Conservation (phyloP, 2,329 filamentous ascomycete genomes). For the Paecilomyces fulvus region DNA sequence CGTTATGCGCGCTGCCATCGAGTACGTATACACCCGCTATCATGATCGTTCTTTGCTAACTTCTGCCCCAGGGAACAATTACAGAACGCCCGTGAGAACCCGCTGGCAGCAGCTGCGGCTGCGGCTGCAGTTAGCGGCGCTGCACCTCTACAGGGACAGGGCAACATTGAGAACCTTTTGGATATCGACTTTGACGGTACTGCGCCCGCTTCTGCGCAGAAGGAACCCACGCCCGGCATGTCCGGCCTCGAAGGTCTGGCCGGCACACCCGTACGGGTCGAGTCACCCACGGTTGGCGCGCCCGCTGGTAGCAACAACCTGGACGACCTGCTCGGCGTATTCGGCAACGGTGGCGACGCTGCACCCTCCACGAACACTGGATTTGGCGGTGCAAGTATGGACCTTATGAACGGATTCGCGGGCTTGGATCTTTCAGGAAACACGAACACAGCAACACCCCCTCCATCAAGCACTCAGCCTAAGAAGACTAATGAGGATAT, state of each 20-base stretch:
- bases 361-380: conserved; percentile 19
- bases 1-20: conserved; percentile 89
- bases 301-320: conserved; percentile 49
- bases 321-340: conserved; percentile 72
- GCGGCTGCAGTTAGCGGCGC: conserved; percentile 53
- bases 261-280: conserved; percentile 46
- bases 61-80: conserved; percentile 59
- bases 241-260: conserved; percentile 54
- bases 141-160: conserved; percentile 48
- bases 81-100: conserved; percentile 86
- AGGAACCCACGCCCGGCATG: conserved; percentile 52
- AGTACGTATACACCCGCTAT: conserved; percentile 39
- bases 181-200: conserved; percentile 95
- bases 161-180: conserved; percentile 85
- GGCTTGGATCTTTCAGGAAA: conserved; percentile 63
- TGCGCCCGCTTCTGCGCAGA: conserved; percentile 77
- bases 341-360: conserved; percentile 43
- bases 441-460: conserved; percentile 15
- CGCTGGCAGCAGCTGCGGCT: conserved; percentile 75
- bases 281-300: conserved; percentile 33
- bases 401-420: conserved; percentile 76
- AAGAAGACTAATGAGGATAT: conserved; percentile 50
- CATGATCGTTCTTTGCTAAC: not conserved
- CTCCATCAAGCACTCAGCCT: conserved; percentile 14
- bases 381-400: conserved; percentile 29